A percentile compares a stretch with the other conserved stretches of the same genome.
These are phyloP conservation scores for Populus simonii DNA, from an alignment of 345 rosid genomes.

Conservation along the genomic window DNA sequence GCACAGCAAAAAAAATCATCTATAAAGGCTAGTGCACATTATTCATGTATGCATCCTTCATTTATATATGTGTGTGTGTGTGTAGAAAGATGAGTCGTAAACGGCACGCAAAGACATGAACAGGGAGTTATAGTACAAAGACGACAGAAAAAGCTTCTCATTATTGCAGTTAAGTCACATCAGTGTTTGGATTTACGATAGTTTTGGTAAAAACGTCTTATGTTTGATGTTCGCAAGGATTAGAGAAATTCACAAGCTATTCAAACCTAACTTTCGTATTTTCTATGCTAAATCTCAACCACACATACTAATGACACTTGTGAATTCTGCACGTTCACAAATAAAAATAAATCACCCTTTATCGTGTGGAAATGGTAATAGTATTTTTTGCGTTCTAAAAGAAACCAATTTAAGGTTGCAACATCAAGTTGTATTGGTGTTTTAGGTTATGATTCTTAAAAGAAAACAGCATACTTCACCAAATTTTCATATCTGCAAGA, in stretches of 20 bases:
- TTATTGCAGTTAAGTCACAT: background rate
- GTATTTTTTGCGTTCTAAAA: background rate
- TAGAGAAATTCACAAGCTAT: background rate
- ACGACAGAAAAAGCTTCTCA: too few relatives aligned
- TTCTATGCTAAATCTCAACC: too few relatives aligned
- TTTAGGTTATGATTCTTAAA: background rate
- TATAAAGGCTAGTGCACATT: background rate
- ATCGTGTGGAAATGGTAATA: background rate
- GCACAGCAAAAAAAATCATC: background rate
- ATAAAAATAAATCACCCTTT: too few relatives aligned
- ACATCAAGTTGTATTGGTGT: background rate
- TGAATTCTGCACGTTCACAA: too few relatives aligned
- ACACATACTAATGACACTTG: too few relatives aligned
- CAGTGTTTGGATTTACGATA: background rate
- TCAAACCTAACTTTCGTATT: too few relatives aligned
- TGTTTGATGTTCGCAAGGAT: background rate
- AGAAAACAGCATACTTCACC: background rate
- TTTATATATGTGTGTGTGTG: background rate
- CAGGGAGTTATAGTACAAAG: background rate
- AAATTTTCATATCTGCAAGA: background rate
- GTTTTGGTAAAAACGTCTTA: background rate
- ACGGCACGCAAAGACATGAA: slow-evolving; percentile 26
- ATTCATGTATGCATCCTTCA: background rate
- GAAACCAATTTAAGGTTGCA: background rate
- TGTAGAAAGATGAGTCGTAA: slow-evolving; percentile 18